These are phyloP conservation scores for Taiozyma onychis DNA, from an alignment of 1,139 yeast genomes.

Conservation along the genomic window DNA sequence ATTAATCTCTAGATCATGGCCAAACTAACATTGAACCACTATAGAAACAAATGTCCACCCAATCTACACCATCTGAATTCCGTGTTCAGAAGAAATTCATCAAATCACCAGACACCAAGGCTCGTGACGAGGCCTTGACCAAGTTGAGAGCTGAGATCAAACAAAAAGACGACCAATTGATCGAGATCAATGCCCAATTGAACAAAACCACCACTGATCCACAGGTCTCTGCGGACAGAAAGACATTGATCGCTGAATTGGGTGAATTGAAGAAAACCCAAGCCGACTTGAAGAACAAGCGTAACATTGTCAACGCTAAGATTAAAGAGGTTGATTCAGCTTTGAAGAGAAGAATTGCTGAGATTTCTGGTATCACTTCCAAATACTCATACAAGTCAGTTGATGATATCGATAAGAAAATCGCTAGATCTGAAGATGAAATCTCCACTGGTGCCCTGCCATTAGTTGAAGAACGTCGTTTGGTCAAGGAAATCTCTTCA, in stretches of 20 bases:
- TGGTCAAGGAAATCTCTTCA: slow-evolving; percentile 78
- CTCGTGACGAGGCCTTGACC: slow-evolving; percentile 52
- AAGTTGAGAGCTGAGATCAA: slow-evolving; percentile 64
- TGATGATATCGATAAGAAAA: slow-evolving; percentile 74
- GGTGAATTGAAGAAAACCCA: slow-evolving; percentile 62
- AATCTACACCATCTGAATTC: slow-evolving; percentile 7
- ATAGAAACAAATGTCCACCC: background rate
- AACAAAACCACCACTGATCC: slow-evolving; percentile 34
- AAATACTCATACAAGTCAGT: slow-evolving; percentile 65
- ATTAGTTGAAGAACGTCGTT: slow-evolving; percentile 87
- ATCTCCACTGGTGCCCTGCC: slow-evolving; percentile 79
- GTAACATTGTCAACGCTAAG: slow-evolving; percentile 65
- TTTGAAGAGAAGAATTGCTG: slow-evolving; percentile 72
- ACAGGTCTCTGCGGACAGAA: slow-evolving; percentile 46
- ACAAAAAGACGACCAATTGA: slow-evolving; percentile 48
- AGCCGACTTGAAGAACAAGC: slow-evolving; percentile 62
- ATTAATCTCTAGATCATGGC: too few relatives aligned
- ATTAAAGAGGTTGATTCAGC: slow-evolving; percentile 65
- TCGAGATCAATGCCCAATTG: slow-evolving; percentile 29
- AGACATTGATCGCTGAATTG: slow-evolving; percentile 60
- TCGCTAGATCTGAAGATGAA: slow-evolving; percentile 62
- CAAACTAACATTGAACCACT: background rate
- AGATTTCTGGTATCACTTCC: slow-evolving; percentile 59
- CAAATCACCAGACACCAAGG: slow-evolving; percentile 69
- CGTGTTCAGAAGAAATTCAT: slow-evolving; percentile 42